These are phyloP conservation scores for Physcomitrellopsis africana DNA, from an alignment of 225 moss, liverwort and hornwort genomes.

Conservation along the genomic window DNA sequence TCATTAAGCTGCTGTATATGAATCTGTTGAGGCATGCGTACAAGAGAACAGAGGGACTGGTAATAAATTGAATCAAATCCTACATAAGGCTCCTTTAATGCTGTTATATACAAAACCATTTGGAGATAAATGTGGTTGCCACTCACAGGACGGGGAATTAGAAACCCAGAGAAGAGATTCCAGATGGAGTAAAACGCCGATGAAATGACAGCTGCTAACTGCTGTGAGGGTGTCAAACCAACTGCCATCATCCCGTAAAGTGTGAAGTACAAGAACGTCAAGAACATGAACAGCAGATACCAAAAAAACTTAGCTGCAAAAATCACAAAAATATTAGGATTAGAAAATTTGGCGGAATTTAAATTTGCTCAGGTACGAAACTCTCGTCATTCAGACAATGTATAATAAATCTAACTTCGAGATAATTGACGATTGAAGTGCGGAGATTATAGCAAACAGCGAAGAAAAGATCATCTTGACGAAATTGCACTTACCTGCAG, in stretches of 20 bases:
- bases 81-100: neutral
- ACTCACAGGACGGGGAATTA: neutral
- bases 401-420: too few relatives aligned
- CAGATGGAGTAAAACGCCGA: neutral
- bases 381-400: too few relatives aligned
- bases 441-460: too few relatives aligned
- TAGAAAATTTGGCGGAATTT: too few relatives aligned
- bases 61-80: too few relatives aligned
- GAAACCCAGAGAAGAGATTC: neutral
- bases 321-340: neutral
- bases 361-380: too few relatives aligned
- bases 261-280: neutral
- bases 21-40: too few relatives aligned
- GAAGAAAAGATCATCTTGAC: too few relatives aligned
- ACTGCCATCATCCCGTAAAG: neutral
- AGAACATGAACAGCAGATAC: neutral
- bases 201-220: neutral
- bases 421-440: too few relatives aligned
- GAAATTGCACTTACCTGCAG: neutral
- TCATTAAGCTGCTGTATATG: too few relatives aligned
- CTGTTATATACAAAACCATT: neutral
- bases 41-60: too few relatives aligned
- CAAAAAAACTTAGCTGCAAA: neutral
- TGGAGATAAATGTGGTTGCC: neutral
- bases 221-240: neutral